Conservation (phyloP, 2,329 filamentous ascomycete species). For the Trichoderma atrobrunneum region DNA sequence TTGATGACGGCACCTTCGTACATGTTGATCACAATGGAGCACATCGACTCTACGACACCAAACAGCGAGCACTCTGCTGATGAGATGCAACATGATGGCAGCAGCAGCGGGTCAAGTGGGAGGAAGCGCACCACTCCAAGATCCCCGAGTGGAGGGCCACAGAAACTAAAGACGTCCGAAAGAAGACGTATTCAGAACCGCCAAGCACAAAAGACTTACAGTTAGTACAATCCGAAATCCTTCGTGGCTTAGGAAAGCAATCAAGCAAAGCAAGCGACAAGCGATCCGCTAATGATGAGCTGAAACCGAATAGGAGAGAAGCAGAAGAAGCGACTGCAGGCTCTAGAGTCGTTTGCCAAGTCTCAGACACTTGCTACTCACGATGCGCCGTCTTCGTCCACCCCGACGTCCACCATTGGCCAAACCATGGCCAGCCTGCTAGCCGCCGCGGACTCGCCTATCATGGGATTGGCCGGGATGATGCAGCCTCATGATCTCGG, state of each 20-base stretch:
- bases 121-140: not conserved
- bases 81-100: not conserved
- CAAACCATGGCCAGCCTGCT: not conserved
- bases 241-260: not conserved
- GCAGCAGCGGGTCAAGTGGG: not conserved
- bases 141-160: not conserved
- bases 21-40: not conserved
- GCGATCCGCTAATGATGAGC: not conserved
- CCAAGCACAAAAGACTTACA: conserved; percentile 51
- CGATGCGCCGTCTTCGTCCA: not conserved
- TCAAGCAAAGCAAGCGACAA: not conserved
- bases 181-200: conserved; percentile 30
- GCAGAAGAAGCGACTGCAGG: conserved; percentile 28
- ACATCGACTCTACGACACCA: not conserved
- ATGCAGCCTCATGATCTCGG: not conserved
- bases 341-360: conserved; percentile 25
- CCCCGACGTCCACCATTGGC: not conserved
- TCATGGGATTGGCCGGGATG: not conserved
- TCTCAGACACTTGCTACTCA: not conserved
- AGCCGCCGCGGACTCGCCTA: not conserved
- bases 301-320: conserved; percentile 26
- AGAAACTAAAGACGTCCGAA: conserved; percentile 19
- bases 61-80: not conserved
- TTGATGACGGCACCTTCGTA: conserved; percentile 1
- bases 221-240: conserved; percentile 32